These are phyloP conservation scores for Nemophila menziesii DNA, from an alignment of 257 asterid species.

Conservation along the genomic window DNA sequence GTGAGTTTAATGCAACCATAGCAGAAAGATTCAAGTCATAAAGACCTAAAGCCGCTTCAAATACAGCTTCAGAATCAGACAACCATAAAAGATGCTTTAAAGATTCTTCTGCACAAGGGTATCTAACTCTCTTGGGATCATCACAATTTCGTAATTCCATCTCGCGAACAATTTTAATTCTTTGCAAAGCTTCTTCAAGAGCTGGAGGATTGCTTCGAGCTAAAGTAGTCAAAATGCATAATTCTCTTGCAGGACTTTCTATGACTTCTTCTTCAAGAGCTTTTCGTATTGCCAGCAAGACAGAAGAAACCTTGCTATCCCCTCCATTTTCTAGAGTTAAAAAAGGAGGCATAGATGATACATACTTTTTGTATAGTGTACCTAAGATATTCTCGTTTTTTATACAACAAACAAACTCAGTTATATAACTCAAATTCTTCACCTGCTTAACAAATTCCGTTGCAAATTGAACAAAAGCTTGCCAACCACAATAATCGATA, in stretches of 20 bases:
- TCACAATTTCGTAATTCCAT: conserved; percentile 59
- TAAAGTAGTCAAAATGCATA: conserved; percentile 88
- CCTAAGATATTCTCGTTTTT: conserved; percentile 68
- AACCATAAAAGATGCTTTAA: conserved; percentile 90
- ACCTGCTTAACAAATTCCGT: conserved; percentile 74
- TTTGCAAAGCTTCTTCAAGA: conserved; percentile 78
- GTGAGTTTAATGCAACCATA: conserved; percentile 89
- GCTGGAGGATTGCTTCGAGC: conserved; percentile 77
- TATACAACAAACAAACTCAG: conserved; percentile 79
- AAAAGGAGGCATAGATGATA: conserved; percentile 27
- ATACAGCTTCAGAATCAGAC: conserved; percentile 73
- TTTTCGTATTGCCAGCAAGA: conserved; percentile 51
- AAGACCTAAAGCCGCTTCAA: conserved; percentile 90
- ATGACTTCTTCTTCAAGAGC: conserved; percentile 72
- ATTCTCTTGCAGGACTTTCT: conserved; percentile 76
- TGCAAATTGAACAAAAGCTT: conserved; percentile 53
- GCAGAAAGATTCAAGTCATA: conserved; percentile 97
- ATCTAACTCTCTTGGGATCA: conserved; percentile 29
- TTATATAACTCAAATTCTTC: conserved; percentile 59
- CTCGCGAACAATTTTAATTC: conserved; percentile 72
- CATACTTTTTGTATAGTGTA: conserved; percentile 51
- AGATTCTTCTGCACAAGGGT: conserved; percentile 91
- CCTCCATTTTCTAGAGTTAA: conserved; percentile 16
- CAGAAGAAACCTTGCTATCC: conserved; percentile 42
- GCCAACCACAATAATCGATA: conserved; percentile 79